phyloP scores from a whole-genome alignment of 306 rosid species.

The Sicyos edulis region DNA sequence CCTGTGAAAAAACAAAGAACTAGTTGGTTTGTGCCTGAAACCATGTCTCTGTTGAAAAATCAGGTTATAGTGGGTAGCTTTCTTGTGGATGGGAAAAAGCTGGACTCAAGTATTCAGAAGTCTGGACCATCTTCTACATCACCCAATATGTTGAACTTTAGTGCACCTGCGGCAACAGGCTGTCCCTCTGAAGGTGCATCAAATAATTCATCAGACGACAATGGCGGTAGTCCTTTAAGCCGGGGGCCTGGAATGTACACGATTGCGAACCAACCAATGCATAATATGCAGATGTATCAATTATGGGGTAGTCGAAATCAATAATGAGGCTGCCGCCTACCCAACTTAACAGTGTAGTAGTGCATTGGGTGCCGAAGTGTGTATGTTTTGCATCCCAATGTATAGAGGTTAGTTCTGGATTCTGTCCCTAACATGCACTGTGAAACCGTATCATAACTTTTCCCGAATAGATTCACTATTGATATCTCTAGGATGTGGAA shows the following conservation, averaged over 20 bases:
- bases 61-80: slow-evolving; percentile 81
- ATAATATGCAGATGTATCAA: slow-evolving; percentile 47
- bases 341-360: slow-evolving; percentile 22
- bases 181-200: slow-evolving; percentile 61
- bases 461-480: slow-evolving; percentile 15
- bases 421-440: slow-evolving; percentile 19
- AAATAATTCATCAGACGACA: slow-evolving; percentile 61
- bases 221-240: slow-evolving; percentile 44
- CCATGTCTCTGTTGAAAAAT: background rate
- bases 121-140: slow-evolving; percentile 44
- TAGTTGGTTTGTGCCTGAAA: slow-evolving; percentile 8
- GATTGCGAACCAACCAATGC: slow-evolving; percentile 46
- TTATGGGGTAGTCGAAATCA: slow-evolving; percentile 60
- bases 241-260: slow-evolving; percentile 41
- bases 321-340: slow-evolving; percentile 38
- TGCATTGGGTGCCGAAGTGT: slow-evolving; percentile 29
- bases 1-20: background rate
- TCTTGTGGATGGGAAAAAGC: slow-evolving; percentile 47
- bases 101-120: slow-evolving; percentile 34
- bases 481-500: background rate
- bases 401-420: slow-evolving; percentile 18
- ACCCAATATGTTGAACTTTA: slow-evolving; percentile 51
- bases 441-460: slow-evolving; percentile 12
- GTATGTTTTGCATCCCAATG: slow-evolving; percentile 21
- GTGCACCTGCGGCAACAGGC: slow-evolving; percentile 41